Percentiles rank a stretch among this genome's conserved stretches.
Evolutionary conservation across 306 rosid species (phyloP).

Genomic region (Herpetospermum pedunculosum): DNA sequence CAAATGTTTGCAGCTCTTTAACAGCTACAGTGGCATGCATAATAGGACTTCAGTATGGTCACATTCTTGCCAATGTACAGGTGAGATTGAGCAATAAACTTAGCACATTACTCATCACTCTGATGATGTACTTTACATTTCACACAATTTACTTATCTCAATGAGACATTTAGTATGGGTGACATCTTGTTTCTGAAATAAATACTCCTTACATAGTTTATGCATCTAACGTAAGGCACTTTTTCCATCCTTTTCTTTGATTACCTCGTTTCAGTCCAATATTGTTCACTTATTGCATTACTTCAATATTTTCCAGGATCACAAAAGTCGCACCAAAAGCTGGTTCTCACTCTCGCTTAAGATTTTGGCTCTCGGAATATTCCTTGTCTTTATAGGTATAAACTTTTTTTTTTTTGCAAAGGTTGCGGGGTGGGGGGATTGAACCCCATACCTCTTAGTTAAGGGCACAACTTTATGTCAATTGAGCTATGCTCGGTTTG

Average conservation of each 20-base stretch:
- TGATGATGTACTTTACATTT: neutral
- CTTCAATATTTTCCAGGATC: slow-evolving; percentile 44
- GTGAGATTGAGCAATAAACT: slow-evolving; percentile 22
- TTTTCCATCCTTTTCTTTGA: neutral
- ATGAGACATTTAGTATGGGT: neutral
- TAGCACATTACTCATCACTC: neutral
- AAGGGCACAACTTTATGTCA: too few species aligned
- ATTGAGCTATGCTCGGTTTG: too few species aligned
- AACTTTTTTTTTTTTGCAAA: too few species aligned
- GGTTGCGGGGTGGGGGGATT: too few species aligned
- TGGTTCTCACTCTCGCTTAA: slow-evolving; percentile 50
- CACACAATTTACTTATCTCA: neutral
- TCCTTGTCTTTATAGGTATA: slow-evolving; percentile 38
- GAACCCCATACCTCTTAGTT: too few species aligned
- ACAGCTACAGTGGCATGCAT: slow-evolving; percentile 85
- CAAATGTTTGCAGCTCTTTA: slow-evolving; percentile 45
- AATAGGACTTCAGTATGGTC: slow-evolving; percentile 93
- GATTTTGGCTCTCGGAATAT: slow-evolving; percentile 40
- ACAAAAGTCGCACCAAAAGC: slow-evolving; percentile 44
- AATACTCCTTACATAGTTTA: neutral
- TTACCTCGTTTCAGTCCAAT: neutral
- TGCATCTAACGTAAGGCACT: neutral
- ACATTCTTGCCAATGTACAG: slow-evolving; percentile 63
- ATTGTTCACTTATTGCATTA: slow-evolving; percentile 8
- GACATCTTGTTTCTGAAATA: neutral